These are phyloP conservation scores for Scutellaria baicalensis DNA, from an alignment of 257 asterid genomes.

Conservation along the genomic window DNA sequence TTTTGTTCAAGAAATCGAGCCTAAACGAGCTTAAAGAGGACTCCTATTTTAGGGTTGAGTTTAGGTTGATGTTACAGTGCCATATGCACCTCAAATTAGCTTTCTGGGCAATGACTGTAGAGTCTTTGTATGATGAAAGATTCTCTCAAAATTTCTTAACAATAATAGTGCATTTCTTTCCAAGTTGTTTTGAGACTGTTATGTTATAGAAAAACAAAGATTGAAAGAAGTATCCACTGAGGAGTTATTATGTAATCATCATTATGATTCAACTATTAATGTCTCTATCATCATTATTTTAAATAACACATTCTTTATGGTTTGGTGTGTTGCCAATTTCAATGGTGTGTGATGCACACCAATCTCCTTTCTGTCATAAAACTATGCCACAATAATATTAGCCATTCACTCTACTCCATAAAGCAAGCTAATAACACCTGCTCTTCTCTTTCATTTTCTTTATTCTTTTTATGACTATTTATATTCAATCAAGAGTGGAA, in stretches of 20 bases:
- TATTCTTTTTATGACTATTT: background rate
- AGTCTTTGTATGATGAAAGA: too few species aligned
- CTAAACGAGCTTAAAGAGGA: too few species aligned
- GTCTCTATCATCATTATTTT: background rate
- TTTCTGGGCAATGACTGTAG: too few species aligned
- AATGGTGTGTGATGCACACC: constrained; percentile 6
- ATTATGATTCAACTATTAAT: too few species aligned
- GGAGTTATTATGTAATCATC: background rate
- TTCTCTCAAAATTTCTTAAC: too few species aligned
- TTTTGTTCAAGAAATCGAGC: too few species aligned
- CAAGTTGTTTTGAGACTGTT: too few species aligned
- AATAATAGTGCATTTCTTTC: too few species aligned
- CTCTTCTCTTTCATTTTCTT: background rate
- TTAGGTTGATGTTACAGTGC: too few species aligned
- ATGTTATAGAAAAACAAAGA: background rate
- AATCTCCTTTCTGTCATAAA: constrained; percentile 8
- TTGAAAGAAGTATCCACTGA: background rate
- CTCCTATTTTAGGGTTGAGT: too few species aligned
- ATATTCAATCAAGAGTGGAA: background rate
- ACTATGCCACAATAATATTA: background rate
- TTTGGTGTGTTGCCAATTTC: constrained; percentile 10
- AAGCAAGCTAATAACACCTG: background rate
- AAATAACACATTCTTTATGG: background rate
- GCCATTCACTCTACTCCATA: constrained; percentile 1
- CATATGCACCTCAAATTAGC: too few species aligned